Base-by-base conservation (phyloP, 2,329 filamentous ascomycete genomes). In the Xylariaceae sp. region DNA sequence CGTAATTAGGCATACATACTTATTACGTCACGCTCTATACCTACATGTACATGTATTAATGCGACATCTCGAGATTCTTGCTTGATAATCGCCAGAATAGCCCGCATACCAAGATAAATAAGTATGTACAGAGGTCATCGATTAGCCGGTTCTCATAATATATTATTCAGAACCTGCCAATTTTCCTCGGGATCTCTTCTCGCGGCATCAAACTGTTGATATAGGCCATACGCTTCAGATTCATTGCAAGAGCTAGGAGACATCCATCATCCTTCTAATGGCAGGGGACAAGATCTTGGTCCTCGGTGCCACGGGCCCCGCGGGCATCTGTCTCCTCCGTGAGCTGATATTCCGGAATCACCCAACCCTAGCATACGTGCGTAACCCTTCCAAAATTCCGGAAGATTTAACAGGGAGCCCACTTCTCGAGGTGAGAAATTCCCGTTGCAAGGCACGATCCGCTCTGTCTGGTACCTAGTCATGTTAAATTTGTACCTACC, bases 261-360 rank as follows among this genome's bases (percentile, higher is more conserved):
- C 23, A 9, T 29, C 32, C 3, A 37, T 12, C 32, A 12, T 37
- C 32, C 6, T 44, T 12, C n/a, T 44, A 21, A 49, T 66, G 9
- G 61, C 65, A 41, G 42, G 52, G 19, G 26, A 62, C 53, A 44
- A 59, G 44, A 51, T 69, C 16, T 65, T 72, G 2, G 66, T 73
- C 2, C 59, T 73, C 9, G 70, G 71, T 1, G 69, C 55, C n/a
- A 73, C 70, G 1, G 70, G 70, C 2, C 71, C 71, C 1, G 62
- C 71, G 0, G 71, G 71, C 3, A 65, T 72, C 19, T 67, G 64
- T 43, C 58, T 73, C 0, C 50, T 73, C 0, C 60, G 70, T 0
- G 71, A 73, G 45, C 62, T 72, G 1, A 41, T 71, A 0, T 37
- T 66, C 48, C 66, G 67, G 7, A 56, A 67, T 1, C 64, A 71